Conservation (phyloP, 2,329 filamentous ascomycete species). For the Aureobasidium namibiae region DNA sequence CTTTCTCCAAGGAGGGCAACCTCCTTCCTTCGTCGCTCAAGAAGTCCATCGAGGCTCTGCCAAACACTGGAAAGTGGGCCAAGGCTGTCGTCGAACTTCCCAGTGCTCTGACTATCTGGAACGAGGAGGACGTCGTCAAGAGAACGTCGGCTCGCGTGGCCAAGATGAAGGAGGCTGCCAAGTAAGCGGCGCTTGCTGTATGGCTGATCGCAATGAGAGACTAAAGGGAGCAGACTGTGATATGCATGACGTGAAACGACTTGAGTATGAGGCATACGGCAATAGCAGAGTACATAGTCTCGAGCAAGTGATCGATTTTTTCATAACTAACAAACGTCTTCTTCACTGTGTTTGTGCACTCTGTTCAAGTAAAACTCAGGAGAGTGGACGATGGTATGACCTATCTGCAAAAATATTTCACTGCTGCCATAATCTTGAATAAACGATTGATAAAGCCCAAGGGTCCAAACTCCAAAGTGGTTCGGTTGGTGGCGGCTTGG, state of each 20-base stretch:
- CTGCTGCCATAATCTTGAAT: not conserved
- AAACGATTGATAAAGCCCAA: not conserved
- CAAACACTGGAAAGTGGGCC: conserved; percentile 24
- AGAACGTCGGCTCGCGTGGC: conserved; percentile 36
- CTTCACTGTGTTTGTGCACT: too few relatives aligned
- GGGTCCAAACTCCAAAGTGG: not conserved
- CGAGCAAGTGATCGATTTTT: not conserved
- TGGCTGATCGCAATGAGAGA: not conserved
- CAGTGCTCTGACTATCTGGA: conserved; percentile 57
- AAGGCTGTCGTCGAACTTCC: conserved; percentile 30
- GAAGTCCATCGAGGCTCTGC: conserved; percentile 18
- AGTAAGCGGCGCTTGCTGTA: conserved; percentile 12
- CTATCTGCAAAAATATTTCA: not conserved
- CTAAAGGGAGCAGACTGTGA: not conserved
- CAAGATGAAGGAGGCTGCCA: conserved; percentile 21
- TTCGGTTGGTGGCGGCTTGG: conserved; percentile 2
- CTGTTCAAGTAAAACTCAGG: too few relatives aligned
- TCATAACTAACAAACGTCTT: too few relatives aligned
- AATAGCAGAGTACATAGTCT: not conserved
- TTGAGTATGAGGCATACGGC: not conserved
- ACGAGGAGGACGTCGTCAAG: conserved; percentile 43
- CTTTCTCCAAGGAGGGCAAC: conserved; percentile 45
- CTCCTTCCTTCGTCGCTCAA: conserved; percentile 45
- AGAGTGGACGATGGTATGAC: too few relatives aligned
- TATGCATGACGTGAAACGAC: not conserved